Percentiles rank a stretch among this genome's conserved stretches.
Evolutionary conservation across 768 basidiomycete species (phyloP).

Genomic region (Leccinum aurantiacum): DNA sequence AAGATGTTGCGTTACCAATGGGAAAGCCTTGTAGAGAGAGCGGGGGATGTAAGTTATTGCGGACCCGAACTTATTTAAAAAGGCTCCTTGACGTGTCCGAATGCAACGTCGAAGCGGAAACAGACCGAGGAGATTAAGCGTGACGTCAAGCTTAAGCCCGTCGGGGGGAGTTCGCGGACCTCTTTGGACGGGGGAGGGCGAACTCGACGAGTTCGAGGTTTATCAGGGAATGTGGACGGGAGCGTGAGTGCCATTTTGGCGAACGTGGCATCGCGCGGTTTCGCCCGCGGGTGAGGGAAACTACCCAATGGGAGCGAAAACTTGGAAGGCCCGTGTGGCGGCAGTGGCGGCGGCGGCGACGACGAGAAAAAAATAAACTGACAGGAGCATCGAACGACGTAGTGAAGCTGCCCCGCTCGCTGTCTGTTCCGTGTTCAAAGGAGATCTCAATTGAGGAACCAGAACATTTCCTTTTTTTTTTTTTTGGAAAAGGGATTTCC

Average conservation of each 20-base stretch:
- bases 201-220: not conserved
- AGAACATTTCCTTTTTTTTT: not conserved
- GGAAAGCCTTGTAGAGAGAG: constrained; percentile 2
- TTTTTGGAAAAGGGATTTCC: not conserved
- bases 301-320: too few relatives aligned
- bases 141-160: not conserved
- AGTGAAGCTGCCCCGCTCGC: not conserved
- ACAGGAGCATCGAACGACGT: not conserved
- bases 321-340: not conserved
- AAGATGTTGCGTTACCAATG: constrained; percentile 16
- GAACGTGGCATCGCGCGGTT: not conserved
- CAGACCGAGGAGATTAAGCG: constrained; percentile 11
- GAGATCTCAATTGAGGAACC: not conserved
- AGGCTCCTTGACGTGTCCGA: constrained; percentile 17
- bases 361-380: not conserved
- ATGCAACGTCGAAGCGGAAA: not conserved
- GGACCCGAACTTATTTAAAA: constrained; percentile 11
- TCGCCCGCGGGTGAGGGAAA: not conserved
- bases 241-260: not conserved
- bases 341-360: constrained; percentile 11
- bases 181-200: not conserved
- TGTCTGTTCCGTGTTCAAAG: not conserved
- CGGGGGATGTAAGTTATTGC: not conserved
- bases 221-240: not conserved
- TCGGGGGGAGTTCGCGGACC: not conserved